phyloP scores from a whole-genome alignment of 1,284 basidiomycete genomes.

The Naganishia cerealis region DNA sequence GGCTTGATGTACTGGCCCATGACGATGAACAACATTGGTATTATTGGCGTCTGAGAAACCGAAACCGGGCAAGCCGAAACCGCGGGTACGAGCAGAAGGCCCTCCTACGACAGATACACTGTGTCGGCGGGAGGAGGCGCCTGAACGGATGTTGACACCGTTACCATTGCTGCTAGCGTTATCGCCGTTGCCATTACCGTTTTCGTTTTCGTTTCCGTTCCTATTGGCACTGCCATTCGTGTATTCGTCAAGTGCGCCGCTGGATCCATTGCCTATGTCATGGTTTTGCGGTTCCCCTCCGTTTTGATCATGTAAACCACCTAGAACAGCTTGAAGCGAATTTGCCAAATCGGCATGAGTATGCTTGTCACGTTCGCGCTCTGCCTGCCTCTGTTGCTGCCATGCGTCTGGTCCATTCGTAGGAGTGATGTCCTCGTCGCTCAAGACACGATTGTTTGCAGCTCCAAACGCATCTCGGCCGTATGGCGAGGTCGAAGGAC shows the following conservation, averaged over 20 bases:
- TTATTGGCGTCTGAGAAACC: slow-evolving; percentile 53
- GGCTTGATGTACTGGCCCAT: slow-evolving; percentile 45
- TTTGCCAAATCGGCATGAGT: slow-evolving; percentile 25
- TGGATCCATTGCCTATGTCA: background rate
- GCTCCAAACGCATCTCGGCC: slow-evolving; percentile 13
- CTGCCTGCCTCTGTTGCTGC: slow-evolving; percentile 19
- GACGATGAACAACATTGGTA: slow-evolving; percentile 60
- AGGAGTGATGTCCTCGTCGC: background rate
- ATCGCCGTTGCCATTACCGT: background rate
- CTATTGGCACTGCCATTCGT: slow-evolving; percentile 2
- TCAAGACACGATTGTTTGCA: background rate
- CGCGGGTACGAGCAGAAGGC: slow-evolving; percentile 43
- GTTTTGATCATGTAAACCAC: slow-evolving; percentile 2
- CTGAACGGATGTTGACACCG: slow-evolving; percentile 47
- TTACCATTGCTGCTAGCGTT: slow-evolving; percentile 6
- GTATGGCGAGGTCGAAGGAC: slow-evolving; percentile 9
- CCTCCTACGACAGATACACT: slow-evolving; percentile 73
- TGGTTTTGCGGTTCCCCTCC: background rate
- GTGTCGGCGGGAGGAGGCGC: slow-evolving; percentile 77
- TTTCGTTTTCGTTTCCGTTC: background rate
- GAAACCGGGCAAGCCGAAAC: slow-evolving; percentile 46
- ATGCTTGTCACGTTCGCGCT: slow-evolving; percentile 13
- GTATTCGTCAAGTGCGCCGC: background rate
- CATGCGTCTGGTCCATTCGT: slow-evolving; percentile 9
- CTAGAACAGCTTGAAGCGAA: slow-evolving; percentile 27